Evolutionary conservation across 2,329 filamentous ascomycete species (phyloP).

Genomic region (Pseudogymnoascus sp.): DNA sequence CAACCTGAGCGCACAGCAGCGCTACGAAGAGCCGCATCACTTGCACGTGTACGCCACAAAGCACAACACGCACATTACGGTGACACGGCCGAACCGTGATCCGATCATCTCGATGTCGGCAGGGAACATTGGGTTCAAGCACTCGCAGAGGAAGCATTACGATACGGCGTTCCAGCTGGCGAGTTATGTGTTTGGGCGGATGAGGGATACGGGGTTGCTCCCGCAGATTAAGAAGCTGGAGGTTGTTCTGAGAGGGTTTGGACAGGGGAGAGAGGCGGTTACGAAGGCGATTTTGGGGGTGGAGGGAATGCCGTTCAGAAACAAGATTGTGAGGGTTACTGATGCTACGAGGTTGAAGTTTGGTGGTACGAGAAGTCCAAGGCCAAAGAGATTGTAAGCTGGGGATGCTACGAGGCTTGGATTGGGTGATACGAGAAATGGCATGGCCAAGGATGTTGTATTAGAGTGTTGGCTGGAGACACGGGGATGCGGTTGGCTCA

Average conservation of each 20-base stretch:
- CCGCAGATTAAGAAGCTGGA: slow-evolving; percentile 70
- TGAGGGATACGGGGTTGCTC: slow-evolving; percentile 74
- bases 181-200: slow-evolving; percentile 72
- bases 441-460: neutral
- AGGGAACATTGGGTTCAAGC: slow-evolving; percentile 88
- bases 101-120: slow-evolving; percentile 72
- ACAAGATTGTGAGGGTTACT: slow-evolving; percentile 69
- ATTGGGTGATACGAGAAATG: neutral
- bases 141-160: slow-evolving; percentile 71
- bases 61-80: slow-evolving; percentile 92
- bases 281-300: slow-evolving; percentile 81
- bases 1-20: slow-evolving; percentile 21
- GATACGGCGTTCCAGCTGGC: slow-evolving; percentile 89
- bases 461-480: neutral
- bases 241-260: slow-evolving; percentile 77
- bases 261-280: slow-evolving; percentile 77
- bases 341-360: slow-evolving; percentile 91
- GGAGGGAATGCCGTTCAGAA: slow-evolving; percentile 69
- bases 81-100: slow-evolving; percentile 72
- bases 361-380: slow-evolving; percentile 81
- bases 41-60: slow-evolving; percentile 80
- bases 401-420: slow-evolving; percentile 25
- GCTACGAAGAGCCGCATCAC: slow-evolving; percentile 60
- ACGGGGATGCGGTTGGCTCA: neutral
- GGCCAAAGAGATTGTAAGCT: slow-evolving; percentile 67